Conservation (phyloP, 371 early-diverging fungal species). For the Rhizomucor miehei region DNA sequence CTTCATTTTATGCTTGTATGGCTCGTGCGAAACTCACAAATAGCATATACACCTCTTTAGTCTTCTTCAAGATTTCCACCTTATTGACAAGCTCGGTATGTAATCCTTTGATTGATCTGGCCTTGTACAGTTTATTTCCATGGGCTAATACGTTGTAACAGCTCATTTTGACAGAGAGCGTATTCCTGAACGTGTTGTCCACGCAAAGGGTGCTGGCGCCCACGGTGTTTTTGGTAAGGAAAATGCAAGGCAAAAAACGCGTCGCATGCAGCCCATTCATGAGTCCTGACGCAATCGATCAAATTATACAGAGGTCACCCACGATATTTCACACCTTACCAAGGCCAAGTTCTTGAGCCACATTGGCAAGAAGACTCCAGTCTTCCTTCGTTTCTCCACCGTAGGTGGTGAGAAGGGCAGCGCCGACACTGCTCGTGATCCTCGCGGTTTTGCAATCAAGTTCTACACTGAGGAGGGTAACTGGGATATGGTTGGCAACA, state of each 20-base stretch:
- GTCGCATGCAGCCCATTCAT: not conserved
- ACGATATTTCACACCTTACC: conserved; percentile 68
- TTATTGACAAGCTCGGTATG: conserved; percentile 68
- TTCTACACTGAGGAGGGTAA: conserved; percentile 77
- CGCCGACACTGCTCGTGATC: conserved; percentile 76
- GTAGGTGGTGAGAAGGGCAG: conserved; percentile 77
- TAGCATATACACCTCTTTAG: not conserved
- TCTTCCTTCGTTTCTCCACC: conserved; percentile 82
- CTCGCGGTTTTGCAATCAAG: conserved; percentile 77
- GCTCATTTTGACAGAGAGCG: conserved; percentile 85
- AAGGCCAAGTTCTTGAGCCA: conserved; percentile 74
- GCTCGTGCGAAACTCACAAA: not conserved
- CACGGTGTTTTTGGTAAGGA: conserved; percentile 72
- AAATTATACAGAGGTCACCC: conserved; percentile 57
- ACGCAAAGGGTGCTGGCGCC: conserved; percentile 83
- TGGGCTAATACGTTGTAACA: not conserved
- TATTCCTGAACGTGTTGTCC: conserved; percentile 81
- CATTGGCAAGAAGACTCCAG: conserved; percentile 74
- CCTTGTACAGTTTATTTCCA: not conserved
- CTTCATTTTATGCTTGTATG: not conserved
- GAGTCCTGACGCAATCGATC: not conserved
- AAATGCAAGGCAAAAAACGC: not conserved
- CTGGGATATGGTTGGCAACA: conserved; percentile 78
- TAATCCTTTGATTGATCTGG: not conserved
- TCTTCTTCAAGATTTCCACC: conserved; percentile 69